These are phyloP conservation scores for Coemansia sp. DNA, from an alignment of 192 early-diverging fungal genomes.

Conservation along the genomic window DNA sequence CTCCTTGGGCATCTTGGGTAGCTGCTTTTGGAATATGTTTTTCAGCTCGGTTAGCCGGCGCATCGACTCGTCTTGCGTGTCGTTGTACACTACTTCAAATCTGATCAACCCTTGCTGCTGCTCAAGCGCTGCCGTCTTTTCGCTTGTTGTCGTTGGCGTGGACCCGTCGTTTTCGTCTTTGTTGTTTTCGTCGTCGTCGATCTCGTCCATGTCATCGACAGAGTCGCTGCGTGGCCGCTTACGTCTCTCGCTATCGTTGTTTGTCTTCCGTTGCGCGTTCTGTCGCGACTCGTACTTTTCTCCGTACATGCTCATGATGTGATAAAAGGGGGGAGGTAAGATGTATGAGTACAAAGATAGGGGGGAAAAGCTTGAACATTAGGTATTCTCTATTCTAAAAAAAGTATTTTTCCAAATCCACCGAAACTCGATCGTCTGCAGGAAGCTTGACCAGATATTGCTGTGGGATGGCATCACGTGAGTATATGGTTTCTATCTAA, in stretches of 20 bases:
- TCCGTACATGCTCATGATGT: conserved; percentile 43
- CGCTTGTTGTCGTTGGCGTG: conserved; percentile 17
- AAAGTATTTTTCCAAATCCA: no score
- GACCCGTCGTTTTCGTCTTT: conserved; percentile 27
- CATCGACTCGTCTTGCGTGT: conserved; percentile 78
- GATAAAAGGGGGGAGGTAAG: neutral
- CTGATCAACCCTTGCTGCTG: conserved; percentile 68
- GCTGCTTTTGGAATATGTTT: conserved; percentile 94
- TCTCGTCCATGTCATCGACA: conserved; percentile 25
- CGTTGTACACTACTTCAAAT: conserved; percentile 80
- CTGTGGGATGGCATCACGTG: no score
- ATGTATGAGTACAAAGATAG: no score
- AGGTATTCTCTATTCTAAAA: no score
- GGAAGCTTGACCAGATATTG: no score
- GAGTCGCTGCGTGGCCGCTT: conserved; percentile 44
- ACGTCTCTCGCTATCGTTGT: conserved; percentile 8
- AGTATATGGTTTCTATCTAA: no score
- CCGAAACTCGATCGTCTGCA: no score
- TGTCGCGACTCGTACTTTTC: conserved; percentile 56
- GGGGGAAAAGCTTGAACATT: no score
- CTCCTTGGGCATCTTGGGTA: conserved; percentile 99
- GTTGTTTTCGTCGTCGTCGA: conserved; percentile 29
- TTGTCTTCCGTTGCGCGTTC: conserved; percentile 34
- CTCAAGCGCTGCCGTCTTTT: conserved; percentile 67
- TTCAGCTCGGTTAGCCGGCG: conserved; percentile 91